Evolutionary conservation across 129 eudicot genomes (phyloP), one percentile per base, ranked within the genome.

Genomic region (Lactuca sativa): DNA sequence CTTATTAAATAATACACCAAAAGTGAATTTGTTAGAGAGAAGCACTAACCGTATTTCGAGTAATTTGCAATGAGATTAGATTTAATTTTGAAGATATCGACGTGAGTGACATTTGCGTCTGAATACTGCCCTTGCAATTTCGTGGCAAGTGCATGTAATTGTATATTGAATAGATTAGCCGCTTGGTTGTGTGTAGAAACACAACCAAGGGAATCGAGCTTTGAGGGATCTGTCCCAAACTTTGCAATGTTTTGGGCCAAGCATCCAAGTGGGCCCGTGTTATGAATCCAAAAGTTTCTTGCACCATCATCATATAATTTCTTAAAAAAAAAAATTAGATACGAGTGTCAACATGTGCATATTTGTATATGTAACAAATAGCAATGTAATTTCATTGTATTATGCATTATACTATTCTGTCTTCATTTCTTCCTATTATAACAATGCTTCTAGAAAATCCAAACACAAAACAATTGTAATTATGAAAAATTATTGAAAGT

Each of bases 251-350:
- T 85, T 64, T 86, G 91, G 8, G 96, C 71, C 72, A 92, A 69
- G 78, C 98, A 92, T 5, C 98, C 96, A 4, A 92, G 84, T 1
- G 96, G 98, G 14, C 98, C 98, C 0, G 95, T 89, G 79, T 86
- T 92, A 72, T 92, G 98, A 69, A 92, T 83, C 98, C 98, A 92
- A 63, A 86, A 89, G 53, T 78, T 84, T 73, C 90, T 85, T 44
- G 83, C 98, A 48, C 96, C 95, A 67, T 81, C 70, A 40, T 86
- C 88, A 15, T 92, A 89, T 61, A 92, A 75, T 59, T 70, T 70
- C 98, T 92, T 83, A 15, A 67, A 37, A 17, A 66, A 25, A 59
- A 30, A 7, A 21, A 21, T 21, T 78, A 40, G 4, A 38, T 55
- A n/a, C 33, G 6, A 11, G 33, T 13, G 21, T 31, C 16, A 47